Conservation (phyloP, 2,329 filamentous ascomycete species). For the Arthrobotrys conoides region DNA sequence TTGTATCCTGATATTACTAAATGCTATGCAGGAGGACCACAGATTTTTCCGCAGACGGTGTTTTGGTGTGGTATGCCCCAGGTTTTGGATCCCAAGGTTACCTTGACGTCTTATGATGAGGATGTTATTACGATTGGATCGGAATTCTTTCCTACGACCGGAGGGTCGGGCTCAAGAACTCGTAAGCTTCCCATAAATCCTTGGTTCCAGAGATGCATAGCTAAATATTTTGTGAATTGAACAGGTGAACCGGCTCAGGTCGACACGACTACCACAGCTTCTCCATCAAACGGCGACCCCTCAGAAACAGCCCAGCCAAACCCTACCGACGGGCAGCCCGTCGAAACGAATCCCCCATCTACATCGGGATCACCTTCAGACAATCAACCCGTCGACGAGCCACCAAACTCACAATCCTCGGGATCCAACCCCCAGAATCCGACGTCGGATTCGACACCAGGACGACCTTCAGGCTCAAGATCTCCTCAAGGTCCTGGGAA, state of each 20-base stretch:
- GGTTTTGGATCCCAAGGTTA: conserved; percentile 3
- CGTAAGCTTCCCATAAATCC: conserved; percentile 9
- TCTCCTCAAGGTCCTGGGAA: neutral
- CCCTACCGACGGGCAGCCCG: conserved; percentile 6
- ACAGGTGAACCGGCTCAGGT: conserved; percentile 21
- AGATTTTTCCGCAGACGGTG: neutral
- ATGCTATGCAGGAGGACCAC: conserved; percentile 25
- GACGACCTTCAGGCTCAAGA: neutral
- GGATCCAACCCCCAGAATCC: neutral
- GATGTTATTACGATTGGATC: conserved; percentile 6
- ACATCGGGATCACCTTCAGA: neutral
- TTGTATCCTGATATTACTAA: conserved; percentile 35
- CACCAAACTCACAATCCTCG: conserved; percentile 4
- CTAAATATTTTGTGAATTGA: neutral
- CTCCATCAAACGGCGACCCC: conserved; percentile 4
- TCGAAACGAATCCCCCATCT: neutral
- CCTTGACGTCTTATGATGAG: conserved; percentile 18
- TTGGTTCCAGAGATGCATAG: too few species aligned
- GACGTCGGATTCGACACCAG: conserved; percentile 8
- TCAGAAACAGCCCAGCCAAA: conserved; percentile 1
- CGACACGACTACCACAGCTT: conserved; percentile 12
- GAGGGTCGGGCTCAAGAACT: neutral
- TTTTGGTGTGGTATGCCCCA: conserved; percentile 1
- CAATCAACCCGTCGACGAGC: neutral
- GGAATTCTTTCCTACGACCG: conserved; percentile 27